phyloP scores from a whole-genome alignment of 164 flowering plant genomes.

The Chimonanthus salicifolius region DNA sequence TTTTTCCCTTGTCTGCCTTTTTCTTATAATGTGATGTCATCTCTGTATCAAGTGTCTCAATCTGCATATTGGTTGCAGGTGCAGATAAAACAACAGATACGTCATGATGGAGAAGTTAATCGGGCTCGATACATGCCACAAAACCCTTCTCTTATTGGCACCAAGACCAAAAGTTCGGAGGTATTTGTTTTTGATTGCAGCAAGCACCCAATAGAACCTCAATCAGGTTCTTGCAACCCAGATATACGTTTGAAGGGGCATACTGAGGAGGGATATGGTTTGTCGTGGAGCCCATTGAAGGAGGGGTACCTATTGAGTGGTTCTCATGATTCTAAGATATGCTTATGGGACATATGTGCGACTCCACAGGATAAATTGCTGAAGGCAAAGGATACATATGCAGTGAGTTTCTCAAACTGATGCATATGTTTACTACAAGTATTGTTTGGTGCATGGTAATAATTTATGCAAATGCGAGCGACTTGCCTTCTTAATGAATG shows the following conservation, averaged over 20 bases:
- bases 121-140: slow-evolving; percentile 84
- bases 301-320: slow-evolving; percentile 83
- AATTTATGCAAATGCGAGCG: too few species aligned
- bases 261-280: slow-evolving; percentile 82
- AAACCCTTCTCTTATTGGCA: slow-evolving; percentile 59
- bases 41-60: not conserved
- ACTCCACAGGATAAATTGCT: slow-evolving; percentile 47
- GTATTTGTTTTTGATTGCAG: slow-evolving; percentile 62
- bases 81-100: slow-evolving; percentile 56
- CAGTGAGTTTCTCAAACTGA: slow-evolving; percentile 34
- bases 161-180: slow-evolving; percentile 68
- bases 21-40: not conserved
- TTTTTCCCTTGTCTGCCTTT: not conserved
- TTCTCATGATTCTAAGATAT: slow-evolving; percentile 72
- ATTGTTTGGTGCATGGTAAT: too few species aligned
- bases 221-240: slow-evolving; percentile 38
- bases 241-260: slow-evolving; percentile 82
- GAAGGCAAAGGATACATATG: slow-evolving; percentile 46
- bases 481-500: too few species aligned
- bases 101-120: slow-evolving; percentile 86
- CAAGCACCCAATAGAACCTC: slow-evolving; percentile 34
- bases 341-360: slow-evolving; percentile 80
- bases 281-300: slow-evolving; percentile 84
- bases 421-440: too few species aligned
- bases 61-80: slow-evolving; percentile 31